Evolutionary conservation across 2,329 filamentous ascomycete genomes (phyloP), one percentile per base, ranked within the genome.

Genomic region (Fusarium nanum): DNA sequence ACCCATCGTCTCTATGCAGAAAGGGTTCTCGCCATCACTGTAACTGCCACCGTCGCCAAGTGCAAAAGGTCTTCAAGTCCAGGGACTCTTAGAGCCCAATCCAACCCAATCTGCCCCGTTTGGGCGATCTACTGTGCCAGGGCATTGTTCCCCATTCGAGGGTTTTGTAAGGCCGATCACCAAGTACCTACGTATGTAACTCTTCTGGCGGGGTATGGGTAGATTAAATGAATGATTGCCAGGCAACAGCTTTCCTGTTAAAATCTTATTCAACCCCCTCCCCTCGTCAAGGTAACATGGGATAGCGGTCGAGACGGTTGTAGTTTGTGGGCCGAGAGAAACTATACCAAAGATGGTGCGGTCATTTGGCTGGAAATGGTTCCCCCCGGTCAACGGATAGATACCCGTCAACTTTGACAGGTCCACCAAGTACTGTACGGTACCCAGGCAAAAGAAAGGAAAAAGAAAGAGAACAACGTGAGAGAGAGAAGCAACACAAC

Each of bases 331-430:
- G 20, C 60, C 66, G 55, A 71, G 18, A 41, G 48, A 44, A 55
- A 53, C 70, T 71, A 75, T 71, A 18, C 70, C 72, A 32, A 71
- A 73, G 53, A 40, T 52, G 70, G 72, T 23, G 45, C 46, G 56
- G 50, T 52, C 34, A 52, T 56, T 60, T 68, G 55, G 63, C 56
- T 56, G 47, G 28, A 54, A 61, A 56, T 55, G 61, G 66, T 18
- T 16, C 32, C 32, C 32, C 37, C 48, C 67, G 67, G 69, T 60
- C 45, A 34, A 53, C 73, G 73, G 73, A 63, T 73, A 71, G 73
- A 71, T 72, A 50, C 62, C 73, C 73, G 73, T 55, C 57, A 54
- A 63, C 25, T 69, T 67, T 67, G 68, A 71, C 72, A 73, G 60
- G 54, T 49, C 53, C 54, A 30, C 37, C 34, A 27, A 52, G 23